Evolutionary conservation across 441 rosid species (phyloP).

Genomic region (Cnidoscolus chayamansa): DNA sequence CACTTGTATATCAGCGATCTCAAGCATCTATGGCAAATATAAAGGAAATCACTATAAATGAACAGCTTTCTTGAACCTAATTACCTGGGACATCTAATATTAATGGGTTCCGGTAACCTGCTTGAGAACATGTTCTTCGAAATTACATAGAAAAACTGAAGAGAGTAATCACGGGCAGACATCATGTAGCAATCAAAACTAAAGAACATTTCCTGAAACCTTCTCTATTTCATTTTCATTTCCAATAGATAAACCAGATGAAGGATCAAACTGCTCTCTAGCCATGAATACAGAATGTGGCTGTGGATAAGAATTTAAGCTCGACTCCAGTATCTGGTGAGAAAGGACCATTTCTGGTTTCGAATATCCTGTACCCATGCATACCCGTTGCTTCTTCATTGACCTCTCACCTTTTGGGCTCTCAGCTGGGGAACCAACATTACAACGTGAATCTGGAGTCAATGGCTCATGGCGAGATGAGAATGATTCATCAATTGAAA

Average conservation of each 20-base stretch:
- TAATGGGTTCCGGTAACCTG: conserved; percentile 32
- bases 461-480: conserved; percentile 70
- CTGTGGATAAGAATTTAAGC: conserved; percentile 60
- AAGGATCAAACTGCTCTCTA: conserved; percentile 47
- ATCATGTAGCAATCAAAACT: conserved; percentile 25
- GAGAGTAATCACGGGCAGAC: conserved; percentile 9
- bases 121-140: conserved; percentile 22
- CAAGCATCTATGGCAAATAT: conserved; percentile 16
- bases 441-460: conserved; percentile 84
- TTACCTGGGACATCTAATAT: conserved; percentile 30
- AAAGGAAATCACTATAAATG: conserved; percentile 19
- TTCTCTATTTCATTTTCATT: conserved; percentile 45
- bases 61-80: conserved; percentile 29
- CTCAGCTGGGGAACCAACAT: conserved; percentile 46
- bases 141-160: conserved; percentile 29
- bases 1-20: conserved; percentile 7
- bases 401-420: conserved; percentile 60
- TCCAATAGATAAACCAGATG: conserved; percentile 45
- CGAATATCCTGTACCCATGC: conserved; percentile 33
- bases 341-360: conserved; percentile 53
- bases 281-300: conserved; percentile 41
- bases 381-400: conserved; percentile 60
- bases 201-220: conserved; percentile 49
- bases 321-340: conserved; percentile 78
- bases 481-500: conserved; percentile 71